Percentiles rank a stretch among this genome's conserved stretches.
Conservation (phyloP, 139 green algal species). For the Haematococcus sp. region DNA sequence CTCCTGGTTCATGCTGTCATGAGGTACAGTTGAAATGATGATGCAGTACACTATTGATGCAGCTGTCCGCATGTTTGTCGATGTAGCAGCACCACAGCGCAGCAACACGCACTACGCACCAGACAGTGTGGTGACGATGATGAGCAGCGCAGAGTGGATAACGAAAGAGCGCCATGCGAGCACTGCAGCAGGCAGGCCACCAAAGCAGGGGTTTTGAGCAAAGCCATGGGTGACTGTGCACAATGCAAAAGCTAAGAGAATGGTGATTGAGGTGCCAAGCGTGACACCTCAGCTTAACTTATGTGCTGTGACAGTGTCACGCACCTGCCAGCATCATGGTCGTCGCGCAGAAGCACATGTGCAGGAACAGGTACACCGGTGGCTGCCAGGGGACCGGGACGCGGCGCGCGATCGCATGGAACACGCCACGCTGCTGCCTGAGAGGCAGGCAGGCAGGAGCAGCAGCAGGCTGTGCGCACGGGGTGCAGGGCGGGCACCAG, state of each 20-base stretch:
- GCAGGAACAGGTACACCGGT: slow-evolving; percentile 31
- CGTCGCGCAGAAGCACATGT: slow-evolving; percentile 37
- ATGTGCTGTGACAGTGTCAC: too few species aligned
- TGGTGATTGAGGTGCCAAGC: too few species aligned
- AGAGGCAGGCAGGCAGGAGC: neutral
- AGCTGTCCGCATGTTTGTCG: too few species aligned
- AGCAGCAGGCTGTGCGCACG: too few species aligned
- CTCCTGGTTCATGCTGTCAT: too few species aligned
- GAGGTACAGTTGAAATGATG: too few species aligned
- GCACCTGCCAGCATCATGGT: slow-evolving; percentile 26
- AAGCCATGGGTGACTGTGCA: too few species aligned
- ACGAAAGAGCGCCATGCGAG: slow-evolving; percentile 36
- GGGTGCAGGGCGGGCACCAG: neutral
- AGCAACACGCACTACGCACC: neutral
- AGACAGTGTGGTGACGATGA: slow-evolving; percentile 32
- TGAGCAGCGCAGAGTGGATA: slow-evolving; percentile 53
- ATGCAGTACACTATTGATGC: too few species aligned
- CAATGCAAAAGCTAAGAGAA: too few species aligned
- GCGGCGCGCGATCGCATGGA: slow-evolving; percentile 29
- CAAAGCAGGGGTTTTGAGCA: neutral
- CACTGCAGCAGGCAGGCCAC: neutral
- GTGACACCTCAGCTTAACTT: too few species aligned
- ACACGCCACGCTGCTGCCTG: slow-evolving; percentile 27
- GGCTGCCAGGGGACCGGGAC: slow-evolving; percentile 25
- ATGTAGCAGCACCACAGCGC: too few species aligned